Conservation (phyloP, 2,329 filamentous ascomycete species). For the Raffaelea arxii region DNA sequence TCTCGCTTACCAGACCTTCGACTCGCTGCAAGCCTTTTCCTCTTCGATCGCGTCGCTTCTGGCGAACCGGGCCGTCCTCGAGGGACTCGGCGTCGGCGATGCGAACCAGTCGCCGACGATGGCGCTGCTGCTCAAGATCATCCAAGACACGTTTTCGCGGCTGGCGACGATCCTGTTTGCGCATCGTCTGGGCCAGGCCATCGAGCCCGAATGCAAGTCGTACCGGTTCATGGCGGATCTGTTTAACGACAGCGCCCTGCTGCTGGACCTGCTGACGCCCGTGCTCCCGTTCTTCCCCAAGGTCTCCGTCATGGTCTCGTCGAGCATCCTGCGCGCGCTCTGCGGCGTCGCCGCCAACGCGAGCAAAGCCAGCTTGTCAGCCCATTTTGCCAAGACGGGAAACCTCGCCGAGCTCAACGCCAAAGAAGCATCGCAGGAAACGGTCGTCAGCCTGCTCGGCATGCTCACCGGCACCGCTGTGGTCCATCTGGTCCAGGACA, state of each 20-base stretch:
- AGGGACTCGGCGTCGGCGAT: constrained; percentile 75
- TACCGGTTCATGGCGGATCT: constrained; percentile 81
- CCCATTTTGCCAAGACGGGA: constrained; percentile 79
- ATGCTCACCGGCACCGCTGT: constrained; percentile 78
- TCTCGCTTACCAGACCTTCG: constrained; percentile 58
- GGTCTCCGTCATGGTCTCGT: constrained; percentile 36
- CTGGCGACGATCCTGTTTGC: constrained; percentile 82
- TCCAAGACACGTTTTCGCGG: constrained; percentile 72
- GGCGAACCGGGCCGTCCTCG: constrained; percentile 71
- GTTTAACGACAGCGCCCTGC: constrained; percentile 78
- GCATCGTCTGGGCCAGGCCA: constrained; percentile 67
- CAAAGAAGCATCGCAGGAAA: constrained; percentile 92
- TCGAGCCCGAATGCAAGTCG: constrained; percentile 85
- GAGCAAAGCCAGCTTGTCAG: constrained; percentile 81
- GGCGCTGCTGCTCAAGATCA: constrained; percentile 70
- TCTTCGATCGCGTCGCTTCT: constrained; percentile 72
- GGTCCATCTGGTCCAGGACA: constrained; percentile 64
- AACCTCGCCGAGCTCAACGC: constrained; percentile 92
- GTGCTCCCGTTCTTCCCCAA: constrained; percentile 49
- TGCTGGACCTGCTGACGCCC: constrained; percentile 77
- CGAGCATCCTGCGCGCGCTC: constrained; percentile 47
- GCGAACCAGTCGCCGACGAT: constrained; percentile 68
- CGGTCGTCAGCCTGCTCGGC: constrained; percentile 77
- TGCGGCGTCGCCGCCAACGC: constrained; percentile 88
- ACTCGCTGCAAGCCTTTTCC: constrained; percentile 77